Base-by-base conservation (phyloP, 2,329 filamentous ascomycete genomes). In the Pseudogymnoascus pannorum region DNA sequence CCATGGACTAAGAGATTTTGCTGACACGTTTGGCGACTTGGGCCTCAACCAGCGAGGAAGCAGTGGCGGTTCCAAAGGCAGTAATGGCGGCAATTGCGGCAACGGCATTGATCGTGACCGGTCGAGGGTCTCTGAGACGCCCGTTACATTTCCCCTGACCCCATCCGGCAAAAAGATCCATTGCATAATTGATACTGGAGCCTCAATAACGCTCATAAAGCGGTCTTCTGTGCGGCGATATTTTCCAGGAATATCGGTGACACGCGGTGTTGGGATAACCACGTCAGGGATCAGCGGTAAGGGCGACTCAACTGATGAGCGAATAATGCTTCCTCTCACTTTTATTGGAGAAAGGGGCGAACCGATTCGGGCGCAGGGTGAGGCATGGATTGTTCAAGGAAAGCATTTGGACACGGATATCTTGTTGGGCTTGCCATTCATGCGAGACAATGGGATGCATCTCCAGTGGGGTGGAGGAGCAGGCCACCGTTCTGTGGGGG, bases 131-230 rank as follows among this genome's bases (percentile, higher is more conserved):
- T 54, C 9, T 54, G 48, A 54, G 16, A 54, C 48, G 5, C 48
- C 48, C 1, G 26, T 33, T 7, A 54, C 48, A 31, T 54, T 31
- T 54, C 48, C 48, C 20, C 16, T 54, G n/a, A 31, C 48, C 1
- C 48, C 26, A 14, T 54, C 48, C 5, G 48, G 48, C 48, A 54
- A 54, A 54, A 54, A 31, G 48, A 33, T 54, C 2, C 48, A 33
- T 20, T 54, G 48, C n/a, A 54, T 54, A 31, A 54, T 54, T 6
- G 48, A 54, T 16, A 64, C 8, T 48, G 60, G 14, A 61, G 36
- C 40, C 54, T 22, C 38, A 33, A 60, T 11, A 58, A 65, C 22
- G 16, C 57, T 36, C 35, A 62, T 63, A 38, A 64, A 63, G 11
- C 57, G 57, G 5, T 54, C 48, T 54, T 6, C 48, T 16, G 26